These are phyloP conservation scores for Epichloe baconii DNA, from an alignment of 2,329 filamentous ascomycete genomes.

Conservation along the genomic window DNA sequence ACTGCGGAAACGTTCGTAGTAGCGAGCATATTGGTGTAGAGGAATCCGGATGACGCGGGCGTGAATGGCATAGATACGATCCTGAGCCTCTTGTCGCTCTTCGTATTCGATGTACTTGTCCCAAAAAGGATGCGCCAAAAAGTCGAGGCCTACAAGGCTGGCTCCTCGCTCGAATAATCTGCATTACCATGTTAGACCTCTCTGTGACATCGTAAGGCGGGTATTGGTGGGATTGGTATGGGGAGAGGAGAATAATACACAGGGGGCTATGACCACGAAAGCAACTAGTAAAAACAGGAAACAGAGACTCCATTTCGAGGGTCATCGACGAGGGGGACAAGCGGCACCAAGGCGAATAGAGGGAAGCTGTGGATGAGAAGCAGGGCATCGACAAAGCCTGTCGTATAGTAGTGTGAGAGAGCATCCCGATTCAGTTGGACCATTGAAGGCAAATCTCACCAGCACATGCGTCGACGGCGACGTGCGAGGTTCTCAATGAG, in stretches of 20 bases:
- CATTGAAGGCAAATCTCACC: conserved; percentile 62
- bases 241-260: conserved; percentile 43
- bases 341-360: conserved; percentile 17
- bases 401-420: conserved; percentile 52
- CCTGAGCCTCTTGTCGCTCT: conserved; percentile 71
- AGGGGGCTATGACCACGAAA: conserved; percentile 33
- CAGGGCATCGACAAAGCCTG: conserved; percentile 42
- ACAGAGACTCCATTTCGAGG: conserved; percentile 12
- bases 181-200: conserved; percentile 16
- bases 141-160: conserved; percentile 76
- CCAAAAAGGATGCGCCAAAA: conserved; percentile 92
- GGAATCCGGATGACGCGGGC: conserved; percentile 76
- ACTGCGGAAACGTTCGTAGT: conserved; percentile 81
- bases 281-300: conserved; percentile 31
- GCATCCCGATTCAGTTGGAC: conserved; percentile 42
- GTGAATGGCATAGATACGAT: conserved; percentile 76
- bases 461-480: conserved; percentile 29
- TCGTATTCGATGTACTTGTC: conserved; percentile 98
- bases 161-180: conserved; percentile 91
- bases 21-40: conserved; percentile 89
- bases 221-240: conserved; percentile 4
- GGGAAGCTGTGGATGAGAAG: conserved; percentile 26
- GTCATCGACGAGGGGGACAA: conserved; percentile 21
- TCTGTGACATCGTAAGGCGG: not conserved
- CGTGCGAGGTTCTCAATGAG: conserved; percentile 20